phyloP scores from a whole-genome alignment of 2,329 filamentous ascomycete species.

The Pyrenochaeta sp. region DNA sequence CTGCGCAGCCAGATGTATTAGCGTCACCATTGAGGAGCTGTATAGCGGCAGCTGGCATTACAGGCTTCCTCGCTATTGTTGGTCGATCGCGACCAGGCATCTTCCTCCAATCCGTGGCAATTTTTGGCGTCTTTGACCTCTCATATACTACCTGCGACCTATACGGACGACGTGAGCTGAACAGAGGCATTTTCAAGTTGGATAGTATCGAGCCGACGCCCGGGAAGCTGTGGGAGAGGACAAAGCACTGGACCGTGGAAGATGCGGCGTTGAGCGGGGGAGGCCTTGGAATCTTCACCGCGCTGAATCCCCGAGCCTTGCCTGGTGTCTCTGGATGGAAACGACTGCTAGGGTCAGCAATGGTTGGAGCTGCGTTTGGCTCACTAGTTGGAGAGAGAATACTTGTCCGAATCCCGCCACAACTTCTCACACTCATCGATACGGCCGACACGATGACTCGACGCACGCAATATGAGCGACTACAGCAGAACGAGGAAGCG shows the following conservation, averaged over 20 bases:
- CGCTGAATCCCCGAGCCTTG: slow-evolving; percentile 24
- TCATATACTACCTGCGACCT: slow-evolving; percentile 10
- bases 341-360: slow-evolving; percentile 25
- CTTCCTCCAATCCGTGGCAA: slow-evolving; percentile 22
- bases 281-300: slow-evolving; percentile 19
- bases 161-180: slow-evolving; percentile 25
- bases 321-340: slow-evolving; percentile 24
- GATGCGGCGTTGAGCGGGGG: slow-evolving; percentile 26
- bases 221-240: slow-evolving; percentile 30
- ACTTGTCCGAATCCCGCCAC: slow-evolving; percentile 2
- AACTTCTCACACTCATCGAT: slow-evolving; percentile 7
- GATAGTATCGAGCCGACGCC: slow-evolving; percentile 25
- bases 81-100: slow-evolving; percentile 27
- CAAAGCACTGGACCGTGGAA: slow-evolving; percentile 24
- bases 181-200: slow-evolving; percentile 28
- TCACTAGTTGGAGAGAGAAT: slow-evolving; percentile 9
- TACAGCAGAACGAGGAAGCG: slow-evolving; percentile 17
- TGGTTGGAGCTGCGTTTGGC: slow-evolving; percentile 24
- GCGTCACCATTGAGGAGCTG: slow-evolving; percentile 12
- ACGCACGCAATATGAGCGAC: slow-evolving; percentile 8
- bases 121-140: slow-evolving; percentile 19
- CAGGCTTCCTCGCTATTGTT: slow-evolving; percentile 20
- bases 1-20: slow-evolving; percentile 15
- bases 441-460: slow-evolving; percentile 1
- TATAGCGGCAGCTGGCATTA: slow-evolving; percentile 14